phyloP scores from a whole-genome alignment of 805 yeast genomes.

The Candida dajiaensis region DNA sequence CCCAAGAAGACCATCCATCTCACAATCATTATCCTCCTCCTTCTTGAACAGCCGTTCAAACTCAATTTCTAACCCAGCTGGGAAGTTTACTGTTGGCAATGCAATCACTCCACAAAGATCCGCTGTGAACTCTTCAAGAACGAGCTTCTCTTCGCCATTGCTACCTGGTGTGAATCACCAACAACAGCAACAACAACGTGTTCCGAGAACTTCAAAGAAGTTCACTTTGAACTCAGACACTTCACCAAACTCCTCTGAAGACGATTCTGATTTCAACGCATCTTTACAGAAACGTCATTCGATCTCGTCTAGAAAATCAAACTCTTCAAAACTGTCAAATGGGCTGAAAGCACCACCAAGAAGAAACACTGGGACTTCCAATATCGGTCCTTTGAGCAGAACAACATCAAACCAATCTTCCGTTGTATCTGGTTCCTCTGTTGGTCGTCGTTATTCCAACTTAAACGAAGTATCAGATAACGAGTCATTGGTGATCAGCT shows the following conservation, averaged over 20 bases:
- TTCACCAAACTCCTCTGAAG: conserved; percentile 24
- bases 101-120: conserved; percentile 21
- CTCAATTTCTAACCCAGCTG: conserved; percentile 12
- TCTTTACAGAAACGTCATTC: conserved; percentile 11
- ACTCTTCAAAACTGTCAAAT: conserved; percentile 9
- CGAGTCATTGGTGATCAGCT: conserved; percentile 25
- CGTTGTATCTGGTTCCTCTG: conserved; percentile 6
- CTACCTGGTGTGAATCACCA: conserved; percentile 15
- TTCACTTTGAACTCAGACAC: conserved; percentile 16
- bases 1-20: conserved; percentile 55
- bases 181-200: conserved; percentile 1
- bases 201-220: conserved; percentile 13
- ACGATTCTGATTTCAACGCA: conserved; percentile 20
- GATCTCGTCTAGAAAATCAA: conserved; percentile 6
- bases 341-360: not conserved
- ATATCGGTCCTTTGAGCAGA: conserved; percentile 1
- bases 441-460: conserved; percentile 4
- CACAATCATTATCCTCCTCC: conserved; percentile 34
- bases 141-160: conserved; percentile 31
- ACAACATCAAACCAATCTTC: conserved; percentile 14
- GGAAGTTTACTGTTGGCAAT: conserved; percentile 13
- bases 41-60: conserved; percentile 21
- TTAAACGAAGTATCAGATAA: conserved; percentile 18
- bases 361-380: not conserved
- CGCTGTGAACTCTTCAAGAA: conserved; percentile 8